Evolutionary conservation across 2,329 filamentous ascomycete genomes (phyloP).

Genomic region (Paraphoma chrysanthemicola): DNA sequence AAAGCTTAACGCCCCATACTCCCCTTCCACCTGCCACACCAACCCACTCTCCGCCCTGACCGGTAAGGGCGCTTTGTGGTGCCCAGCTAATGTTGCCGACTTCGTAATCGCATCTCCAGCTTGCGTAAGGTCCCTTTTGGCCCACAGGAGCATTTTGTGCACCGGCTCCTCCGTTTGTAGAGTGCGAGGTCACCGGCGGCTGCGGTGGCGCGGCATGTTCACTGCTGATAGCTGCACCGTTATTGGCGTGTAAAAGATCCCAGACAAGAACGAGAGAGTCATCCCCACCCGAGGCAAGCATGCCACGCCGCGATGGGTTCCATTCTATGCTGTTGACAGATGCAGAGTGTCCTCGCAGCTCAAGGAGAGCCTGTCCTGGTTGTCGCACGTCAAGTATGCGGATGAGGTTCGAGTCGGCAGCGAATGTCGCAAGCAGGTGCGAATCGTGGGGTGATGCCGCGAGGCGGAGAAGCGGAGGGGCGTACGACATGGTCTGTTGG

Average conservation of each 20-base stretch:
- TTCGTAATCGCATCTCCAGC: constrained; percentile 87
- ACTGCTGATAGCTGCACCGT: constrained; percentile 57
- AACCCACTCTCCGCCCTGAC: constrained; percentile 80
- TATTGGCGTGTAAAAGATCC: constrained; percentile 80
- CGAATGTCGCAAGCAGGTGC: constrained; percentile 95
- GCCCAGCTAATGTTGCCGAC: constrained; percentile 87
- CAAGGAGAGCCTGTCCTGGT: constrained; percentile 91
- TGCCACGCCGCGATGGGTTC: constrained; percentile 85
- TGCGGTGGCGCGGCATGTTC: constrained; percentile 40
- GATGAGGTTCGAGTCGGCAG: constrained; percentile 88
- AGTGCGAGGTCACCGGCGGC: constrained; percentile 31
- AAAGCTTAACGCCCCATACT: constrained; percentile 75
- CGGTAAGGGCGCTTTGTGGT: constrained; percentile 70
- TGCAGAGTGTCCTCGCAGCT: constrained; percentile 86
- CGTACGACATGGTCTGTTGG: constrained; percentile 73
- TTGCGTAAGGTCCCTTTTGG: constrained; percentile 72
- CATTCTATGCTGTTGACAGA: constrained; percentile 94
- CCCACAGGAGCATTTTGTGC: constrained; percentile 48
- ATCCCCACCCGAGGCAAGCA: constrained; percentile 89
- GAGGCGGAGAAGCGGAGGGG: constrained; percentile 75
- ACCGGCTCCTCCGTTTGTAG: constrained; percentile 36
- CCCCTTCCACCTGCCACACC: constrained; percentile 82
- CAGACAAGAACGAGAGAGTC: constrained; percentile 91
- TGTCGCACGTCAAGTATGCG: constrained; percentile 96
- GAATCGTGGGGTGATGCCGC: constrained; percentile 94